A percentile compares a stretch with the other conserved stretches of the same genome.
Conservation (phyloP, 805 yeast genomes). For the Spathaspora girioi region DNA sequence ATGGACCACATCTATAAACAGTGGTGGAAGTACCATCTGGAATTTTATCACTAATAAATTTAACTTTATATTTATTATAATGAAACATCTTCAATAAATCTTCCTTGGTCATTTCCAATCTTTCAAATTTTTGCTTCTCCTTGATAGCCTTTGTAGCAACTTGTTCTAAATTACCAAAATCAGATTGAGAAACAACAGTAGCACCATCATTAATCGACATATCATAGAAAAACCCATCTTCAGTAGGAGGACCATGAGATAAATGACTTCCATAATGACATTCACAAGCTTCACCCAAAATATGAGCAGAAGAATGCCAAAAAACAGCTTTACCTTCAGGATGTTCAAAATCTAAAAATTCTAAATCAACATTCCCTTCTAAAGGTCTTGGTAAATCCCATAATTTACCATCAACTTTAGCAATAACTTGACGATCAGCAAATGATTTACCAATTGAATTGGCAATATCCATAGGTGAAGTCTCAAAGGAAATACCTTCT, state of each 20-base stretch:
- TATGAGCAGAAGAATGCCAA: conserved; percentile 99
- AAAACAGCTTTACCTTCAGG: conserved; percentile 95
- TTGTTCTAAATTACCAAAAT: conserved; percentile 79
- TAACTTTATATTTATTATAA: conserved; percentile 93
- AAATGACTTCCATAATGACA: conserved; percentile 93
- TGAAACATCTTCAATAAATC: conserved; percentile 87
- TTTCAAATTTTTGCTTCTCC: conserved; percentile 92
- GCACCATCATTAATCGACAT: conserved; percentile 77
- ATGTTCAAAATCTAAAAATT: conserved; percentile 85
- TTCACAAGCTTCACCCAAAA: conserved; percentile 97
- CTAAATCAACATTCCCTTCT: conserved; percentile 65
- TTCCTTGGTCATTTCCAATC: conserved; percentile 90
- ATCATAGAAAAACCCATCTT: conserved; percentile 96
- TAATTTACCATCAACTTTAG: conserved; percentile 83
- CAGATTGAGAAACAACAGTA: conserved; percentile 70
- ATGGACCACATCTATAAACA: conserved; percentile 95
- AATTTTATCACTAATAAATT: conserved; percentile 78
- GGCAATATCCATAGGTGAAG: conserved; percentile 86
- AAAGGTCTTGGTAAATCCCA: conserved; percentile 97
- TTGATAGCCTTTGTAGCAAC: conserved; percentile 87
- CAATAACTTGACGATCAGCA: conserved; percentile 82
- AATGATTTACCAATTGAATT: conserved; percentile 80
- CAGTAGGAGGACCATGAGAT: conserved; percentile 89
- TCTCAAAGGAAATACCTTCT: conserved; percentile 82
- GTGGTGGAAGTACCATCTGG: conserved; percentile 97